Conservation (phyloP, 164 flowering plant genomes). For the Protea cynaroides region DNA sequence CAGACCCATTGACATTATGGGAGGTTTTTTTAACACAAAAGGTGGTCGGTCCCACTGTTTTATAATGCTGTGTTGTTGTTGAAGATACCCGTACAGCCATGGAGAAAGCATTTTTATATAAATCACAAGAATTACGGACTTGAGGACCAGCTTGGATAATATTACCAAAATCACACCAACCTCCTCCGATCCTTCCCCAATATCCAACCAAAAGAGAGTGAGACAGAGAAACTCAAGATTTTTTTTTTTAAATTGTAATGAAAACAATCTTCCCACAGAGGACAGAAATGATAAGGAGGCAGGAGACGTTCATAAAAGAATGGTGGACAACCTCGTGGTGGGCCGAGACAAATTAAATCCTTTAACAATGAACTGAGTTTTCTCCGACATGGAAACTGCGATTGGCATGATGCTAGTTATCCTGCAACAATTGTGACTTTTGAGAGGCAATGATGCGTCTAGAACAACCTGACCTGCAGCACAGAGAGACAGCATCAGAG, state of each 20-base stretch:
- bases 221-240: background rate
- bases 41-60: too few species aligned
- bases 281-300: background rate
- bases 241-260: too few species aligned
- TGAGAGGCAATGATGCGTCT: slow-evolving; percentile 41
- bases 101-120: too few species aligned
- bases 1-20: too few species aligned
- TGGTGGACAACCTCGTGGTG: slow-evolving; percentile 37
- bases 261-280: background rate
- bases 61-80: too few species aligned
- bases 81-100: too few species aligned
- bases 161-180: too few species aligned
- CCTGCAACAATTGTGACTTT: slow-evolving; percentile 26
- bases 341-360: slow-evolving; percentile 50
- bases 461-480: slow-evolving; percentile 69
- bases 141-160: too few species aligned
- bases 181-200: too few species aligned
- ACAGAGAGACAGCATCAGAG: slow-evolving; percentile 10
- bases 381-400: slow-evolving; percentile 49
- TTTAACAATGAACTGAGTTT: slow-evolving; percentile 44
- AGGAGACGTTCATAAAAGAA: background rate
- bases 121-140: too few species aligned
- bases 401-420: slow-evolving; percentile 61
- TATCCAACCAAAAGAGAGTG: too few species aligned
- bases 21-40: too few species aligned